Percentiles rank a stretch among this genome's conserved stretches.
These are phyloP conservation scores for Solidago caesia DNA, from an alignment of 129 eudicot species.

Conservation along the genomic window DNA sequence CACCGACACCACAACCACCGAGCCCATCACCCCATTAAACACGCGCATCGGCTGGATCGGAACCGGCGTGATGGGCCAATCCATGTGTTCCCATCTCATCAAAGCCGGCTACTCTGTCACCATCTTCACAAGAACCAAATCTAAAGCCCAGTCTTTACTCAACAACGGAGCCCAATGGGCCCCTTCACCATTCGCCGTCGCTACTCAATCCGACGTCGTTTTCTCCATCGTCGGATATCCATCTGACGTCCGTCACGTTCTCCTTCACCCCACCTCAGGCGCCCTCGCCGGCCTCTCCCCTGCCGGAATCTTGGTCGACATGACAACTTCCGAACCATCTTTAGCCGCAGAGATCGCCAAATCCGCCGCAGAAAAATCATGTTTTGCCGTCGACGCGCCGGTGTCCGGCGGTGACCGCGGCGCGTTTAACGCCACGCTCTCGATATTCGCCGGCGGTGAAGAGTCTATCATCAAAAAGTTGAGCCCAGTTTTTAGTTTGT, in stretches of 20 bases:
- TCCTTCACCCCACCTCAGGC: slow-evolving; percentile 73
- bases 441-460: slow-evolving; percentile 93
- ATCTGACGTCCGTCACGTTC: slow-evolving; percentile 93
- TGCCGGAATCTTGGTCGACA: slow-evolving; percentile 64
- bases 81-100: slow-evolving; percentile 87
- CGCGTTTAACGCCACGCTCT: slow-evolving; percentile 60
- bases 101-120: slow-evolving; percentile 90
- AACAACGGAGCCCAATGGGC: slow-evolving; percentile 77
- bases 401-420: slow-evolving; percentile 99
- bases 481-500: slow-evolving; percentile 45
- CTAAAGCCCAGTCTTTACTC: slow-evolving; percentile 77
- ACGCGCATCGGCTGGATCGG: slow-evolving; percentile 96
- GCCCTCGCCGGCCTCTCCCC: slow-evolving; percentile 62
- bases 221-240: slow-evolving; percentile 99
- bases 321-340: slow-evolving; percentile 98
- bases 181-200: slow-evolving; percentile 61
- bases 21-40: slow-evolving; percentile 52
- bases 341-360: slow-evolving; percentile 63
- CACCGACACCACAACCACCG: slow-evolving; percentile 31
- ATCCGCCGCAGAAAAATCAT: slow-evolving; percentile 49
- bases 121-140: slow-evolving; percentile 90
- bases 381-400: slow-evolving; percentile 83
- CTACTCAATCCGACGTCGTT: slow-evolving; percentile 89
- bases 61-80: slow-evolving; percentile 95
- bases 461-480: slow-evolving; percentile 34